Percentiles rank a stretch among this genome's conserved stretches.
These are phyloP conservation scores for Mortierella claussenii DNA, from an alignment of 192 early-diverging fungal species.

Conservation along the genomic window DNA sequence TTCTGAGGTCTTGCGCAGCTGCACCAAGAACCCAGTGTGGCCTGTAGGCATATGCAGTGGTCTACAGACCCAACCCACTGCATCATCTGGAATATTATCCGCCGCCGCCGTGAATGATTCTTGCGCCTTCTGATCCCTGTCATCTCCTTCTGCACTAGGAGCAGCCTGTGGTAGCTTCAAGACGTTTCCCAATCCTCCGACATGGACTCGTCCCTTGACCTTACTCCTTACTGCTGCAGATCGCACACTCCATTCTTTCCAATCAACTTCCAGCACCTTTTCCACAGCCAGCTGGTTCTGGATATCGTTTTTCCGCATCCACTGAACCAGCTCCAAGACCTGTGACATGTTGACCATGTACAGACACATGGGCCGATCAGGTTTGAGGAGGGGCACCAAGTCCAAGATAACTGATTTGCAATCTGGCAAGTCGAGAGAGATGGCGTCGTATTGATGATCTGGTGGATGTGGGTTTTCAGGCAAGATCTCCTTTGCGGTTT, in stretches of 20 bases:
- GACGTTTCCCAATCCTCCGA: constrained; percentile 39
- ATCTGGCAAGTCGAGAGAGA: constrained; percentile 62
- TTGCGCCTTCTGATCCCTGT: neutral
- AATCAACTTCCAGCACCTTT: constrained; percentile 55
- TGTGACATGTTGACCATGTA: constrained; percentile 70
- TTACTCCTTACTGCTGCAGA: constrained; percentile 59
- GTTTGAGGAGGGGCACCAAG: constrained; percentile 54
- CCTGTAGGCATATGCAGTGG: constrained; percentile 60
- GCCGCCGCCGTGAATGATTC: constrained; percentile 2
- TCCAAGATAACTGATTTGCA: constrained; percentile 42
- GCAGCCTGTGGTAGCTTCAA: constrained; percentile 1
- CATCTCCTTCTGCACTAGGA: neutral
- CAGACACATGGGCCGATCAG: constrained; percentile 62
- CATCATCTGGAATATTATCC: constrained; percentile 43
- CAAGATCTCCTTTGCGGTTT: constrained; percentile 9
- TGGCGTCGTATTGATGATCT: constrained; percentile 58
- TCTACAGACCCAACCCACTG: constrained; percentile 57
- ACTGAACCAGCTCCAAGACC: constrained; percentile 56
- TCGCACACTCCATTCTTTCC: constrained; percentile 65
- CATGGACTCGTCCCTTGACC: constrained; percentile 45
- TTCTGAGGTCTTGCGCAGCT: constrained; percentile 52
- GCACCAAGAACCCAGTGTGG: constrained; percentile 67
- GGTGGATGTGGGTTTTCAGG: constrained; percentile 34
- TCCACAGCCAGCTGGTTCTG: constrained; percentile 49
- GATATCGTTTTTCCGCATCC: constrained; percentile 30